Percentiles rank a stretch among this genome's conserved stretches.
These are phyloP conservation scores for Picochlorum sp. DNA, from an alignment of 139 green algal species.

Conservation along the genomic window DNA sequence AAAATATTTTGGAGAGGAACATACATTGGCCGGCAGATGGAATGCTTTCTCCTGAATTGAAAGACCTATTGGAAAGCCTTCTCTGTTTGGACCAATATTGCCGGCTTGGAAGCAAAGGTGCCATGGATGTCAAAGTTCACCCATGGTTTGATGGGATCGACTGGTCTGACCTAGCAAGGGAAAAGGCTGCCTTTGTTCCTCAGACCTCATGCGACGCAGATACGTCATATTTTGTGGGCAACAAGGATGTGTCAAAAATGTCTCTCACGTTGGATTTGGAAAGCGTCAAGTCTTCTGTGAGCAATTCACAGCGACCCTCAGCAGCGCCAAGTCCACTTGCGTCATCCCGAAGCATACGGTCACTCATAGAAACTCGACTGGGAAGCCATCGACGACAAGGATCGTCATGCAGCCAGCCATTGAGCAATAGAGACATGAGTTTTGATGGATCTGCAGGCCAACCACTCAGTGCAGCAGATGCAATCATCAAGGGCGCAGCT, in stretches of 20 bases:
- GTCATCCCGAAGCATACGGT: neutral
- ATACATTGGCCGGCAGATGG: constrained; percentile 61
- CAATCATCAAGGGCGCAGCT: neutral
- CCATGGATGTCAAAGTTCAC: constrained; percentile 77
- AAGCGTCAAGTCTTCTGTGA: constrained; percentile 4
- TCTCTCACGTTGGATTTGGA: constrained; percentile 31
- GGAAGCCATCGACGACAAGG: neutral
- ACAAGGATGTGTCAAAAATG: constrained; percentile 23
- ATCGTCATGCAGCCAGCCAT: neutral
- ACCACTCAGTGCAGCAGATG: neutral
- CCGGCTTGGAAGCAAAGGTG: constrained; percentile 58
- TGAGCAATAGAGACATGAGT: neutral
- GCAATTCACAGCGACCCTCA: neutral
- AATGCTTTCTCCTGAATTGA: constrained; percentile 43
- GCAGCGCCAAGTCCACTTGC: neutral
- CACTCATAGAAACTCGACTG: neutral
- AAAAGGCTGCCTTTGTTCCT: constrained; percentile 74
- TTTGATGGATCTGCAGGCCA: neutral
- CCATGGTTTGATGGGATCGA: constrained; percentile 71
- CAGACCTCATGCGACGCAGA: constrained; percentile 45
- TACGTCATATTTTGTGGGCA: constrained; percentile 66
- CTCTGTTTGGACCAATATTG: constrained; percentile 53
- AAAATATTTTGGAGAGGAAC: constrained; percentile 75
- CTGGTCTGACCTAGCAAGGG: constrained; percentile 57
- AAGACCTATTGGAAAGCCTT: constrained; percentile 75